Percentiles rank a stretch among this genome's conserved stretches.
phyloP scores from a whole-genome alignment of 208 protist species.

The Leptomonas seymouri region DNA sequence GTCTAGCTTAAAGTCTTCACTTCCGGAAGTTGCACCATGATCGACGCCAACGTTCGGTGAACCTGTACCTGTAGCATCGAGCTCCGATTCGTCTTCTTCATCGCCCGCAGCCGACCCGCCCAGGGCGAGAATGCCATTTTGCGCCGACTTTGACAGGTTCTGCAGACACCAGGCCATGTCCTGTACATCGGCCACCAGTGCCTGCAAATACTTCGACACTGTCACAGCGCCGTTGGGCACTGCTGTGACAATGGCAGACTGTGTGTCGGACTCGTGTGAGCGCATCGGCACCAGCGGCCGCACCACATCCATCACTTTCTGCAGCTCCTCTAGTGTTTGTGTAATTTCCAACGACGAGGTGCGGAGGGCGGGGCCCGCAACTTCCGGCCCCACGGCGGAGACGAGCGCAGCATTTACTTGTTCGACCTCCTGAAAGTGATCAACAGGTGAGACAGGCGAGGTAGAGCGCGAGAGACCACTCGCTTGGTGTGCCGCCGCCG shows the following conservation, averaged over 20 bases:
- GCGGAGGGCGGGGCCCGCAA: neutral
- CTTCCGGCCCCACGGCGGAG: neutral
- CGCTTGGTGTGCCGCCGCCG: neutral
- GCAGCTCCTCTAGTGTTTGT: conserved; percentile 24
- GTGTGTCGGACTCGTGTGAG: neutral
- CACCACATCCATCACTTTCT: conserved; percentile 1
- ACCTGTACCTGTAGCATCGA: neutral
- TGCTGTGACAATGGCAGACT: neutral
- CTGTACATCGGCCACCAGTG: conserved; percentile 27
- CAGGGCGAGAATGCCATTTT: conserved; percentile 34
- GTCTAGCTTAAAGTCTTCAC: neutral
- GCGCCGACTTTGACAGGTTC: conserved; percentile 26
- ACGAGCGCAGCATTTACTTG: too few relatives aligned
- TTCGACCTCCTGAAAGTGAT: too few relatives aligned
- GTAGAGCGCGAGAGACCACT: neutral
- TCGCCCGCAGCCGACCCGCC: conserved; percentile 13
- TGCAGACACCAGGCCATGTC: conserved; percentile 31
- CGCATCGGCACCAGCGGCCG: conserved; percentile 19
- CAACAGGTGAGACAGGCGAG: neutral
- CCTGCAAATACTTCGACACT: conserved; percentile 6
- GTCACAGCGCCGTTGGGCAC: neutral
- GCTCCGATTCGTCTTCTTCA: neutral
- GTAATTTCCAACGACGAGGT: conserved; percentile 14
- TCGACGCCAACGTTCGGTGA: neutral
- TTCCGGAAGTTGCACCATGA: neutral